A percentile compares a stretch with the other conserved stretches of the same genome.
phyloP scores from a whole-genome alignment of 2,329 filamentous ascomycete genomes.

The Apiospora aurea region DNA sequence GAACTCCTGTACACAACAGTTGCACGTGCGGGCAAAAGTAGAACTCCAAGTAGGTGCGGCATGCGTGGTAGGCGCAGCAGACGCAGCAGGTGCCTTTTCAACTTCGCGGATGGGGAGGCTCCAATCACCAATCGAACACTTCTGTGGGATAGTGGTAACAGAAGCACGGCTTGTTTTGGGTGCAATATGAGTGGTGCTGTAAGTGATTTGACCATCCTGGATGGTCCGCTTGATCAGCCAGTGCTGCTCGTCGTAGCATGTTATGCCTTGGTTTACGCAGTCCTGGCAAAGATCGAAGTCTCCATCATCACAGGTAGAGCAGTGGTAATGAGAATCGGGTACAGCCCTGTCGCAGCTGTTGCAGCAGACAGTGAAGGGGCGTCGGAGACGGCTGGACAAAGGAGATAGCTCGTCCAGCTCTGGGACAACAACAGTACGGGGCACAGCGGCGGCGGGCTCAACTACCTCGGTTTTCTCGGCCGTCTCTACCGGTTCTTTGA shows the following conservation, averaged over 20 bases:
- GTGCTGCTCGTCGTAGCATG: constrained; percentile 81
- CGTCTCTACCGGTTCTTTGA: not conserved
- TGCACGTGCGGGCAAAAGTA: constrained; percentile 66
- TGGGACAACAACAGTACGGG: not conserved
- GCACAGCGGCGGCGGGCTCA: constrained; percentile 26
- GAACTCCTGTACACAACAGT: constrained; percentile 71
- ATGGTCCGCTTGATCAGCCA: constrained; percentile 95
- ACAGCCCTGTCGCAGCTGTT: constrained; percentile 86
- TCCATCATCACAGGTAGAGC: constrained; percentile 88
- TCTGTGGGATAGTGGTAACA: constrained; percentile 32
- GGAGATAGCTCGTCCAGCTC: not conserved
- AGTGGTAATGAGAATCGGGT: constrained; percentile 88
- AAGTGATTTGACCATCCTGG: constrained; percentile 78
- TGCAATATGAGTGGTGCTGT: constrained; percentile 83
- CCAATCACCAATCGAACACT: not conserved
- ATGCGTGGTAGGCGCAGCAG: not conserved
- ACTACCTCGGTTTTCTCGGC: not conserved
- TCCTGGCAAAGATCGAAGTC: constrained; percentile 91
- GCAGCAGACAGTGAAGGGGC: constrained; percentile 86
- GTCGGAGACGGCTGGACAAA: constrained; percentile 33
- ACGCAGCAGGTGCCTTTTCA: not conserved
- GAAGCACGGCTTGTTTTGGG: constrained; percentile 61
- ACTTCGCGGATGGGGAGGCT: not conserved
- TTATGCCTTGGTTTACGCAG: constrained; percentile 78
- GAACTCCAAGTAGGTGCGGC: constrained; percentile 26